Evolutionary conservation across 306 rosid genomes (phyloP).

Genomic region (Aeschynomene evenia): DNA sequence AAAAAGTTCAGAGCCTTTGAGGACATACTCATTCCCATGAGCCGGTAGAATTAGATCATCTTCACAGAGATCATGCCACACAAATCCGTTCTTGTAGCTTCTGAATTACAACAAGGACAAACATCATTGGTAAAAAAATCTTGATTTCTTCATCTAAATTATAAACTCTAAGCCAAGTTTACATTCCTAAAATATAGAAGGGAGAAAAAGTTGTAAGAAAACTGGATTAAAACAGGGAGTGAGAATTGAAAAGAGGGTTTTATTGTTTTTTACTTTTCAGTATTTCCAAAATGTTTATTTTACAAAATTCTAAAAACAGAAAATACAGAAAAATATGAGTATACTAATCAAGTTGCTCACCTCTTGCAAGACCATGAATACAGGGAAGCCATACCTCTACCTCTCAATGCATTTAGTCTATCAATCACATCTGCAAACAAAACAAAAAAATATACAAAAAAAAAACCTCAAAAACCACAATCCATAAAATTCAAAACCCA

Average conservation of each 20-base stretch:
- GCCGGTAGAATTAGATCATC: conserved; percentile 86
- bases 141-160: background rate
- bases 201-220: background rate
- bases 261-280: no score
- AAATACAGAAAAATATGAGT: no score
- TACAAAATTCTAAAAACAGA: no score
- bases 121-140: background rate
- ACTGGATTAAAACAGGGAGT: no score
- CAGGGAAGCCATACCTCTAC: conserved; percentile 91
- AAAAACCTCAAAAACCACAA: conserved; percentile 29
- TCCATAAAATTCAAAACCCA: background rate
- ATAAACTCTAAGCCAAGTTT: background rate
- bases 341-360: conserved; percentile 37
- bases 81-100: conserved; percentile 90
- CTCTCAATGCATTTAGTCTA: conserved; percentile 76
- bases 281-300: no score
- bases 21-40: conserved; percentile 94
- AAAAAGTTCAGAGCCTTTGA: conserved; percentile 97
- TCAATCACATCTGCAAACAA: conserved; percentile 75
- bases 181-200: background rate
- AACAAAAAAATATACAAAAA: no score
- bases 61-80: conserved; percentile 95
- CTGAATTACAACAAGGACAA: conserved; percentile 51
- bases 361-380: conserved; percentile 99
- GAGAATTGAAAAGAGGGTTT: no score